Evolutionary conservation across 2,329 filamentous ascomycete species (phyloP).

Genomic region (Fusarium sp.): DNA sequence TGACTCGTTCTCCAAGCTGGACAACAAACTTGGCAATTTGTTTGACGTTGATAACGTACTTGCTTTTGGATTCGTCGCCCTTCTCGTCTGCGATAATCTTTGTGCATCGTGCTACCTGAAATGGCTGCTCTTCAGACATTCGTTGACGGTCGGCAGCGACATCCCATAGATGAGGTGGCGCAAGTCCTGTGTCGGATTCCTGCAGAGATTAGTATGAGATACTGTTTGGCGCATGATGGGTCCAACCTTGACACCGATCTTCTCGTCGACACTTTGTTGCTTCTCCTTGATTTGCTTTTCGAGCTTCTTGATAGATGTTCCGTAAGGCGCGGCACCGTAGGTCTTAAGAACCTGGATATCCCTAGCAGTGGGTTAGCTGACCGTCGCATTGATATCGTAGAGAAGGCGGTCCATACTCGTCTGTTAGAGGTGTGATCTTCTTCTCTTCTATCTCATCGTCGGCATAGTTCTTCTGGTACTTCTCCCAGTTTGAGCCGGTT

Average conservation of each 20-base stretch:
- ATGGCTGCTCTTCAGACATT: slow-evolving; percentile 97
- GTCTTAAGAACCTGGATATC: slow-evolving; percentile 99
- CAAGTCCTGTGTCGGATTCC: slow-evolving; percentile 98
- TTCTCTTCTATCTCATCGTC: slow-evolving; percentile 99
- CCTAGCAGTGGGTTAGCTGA: slow-evolving; percentile 62
- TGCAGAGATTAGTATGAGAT: slow-evolving; percentile 53
- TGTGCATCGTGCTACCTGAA: slow-evolving; percentile 97
- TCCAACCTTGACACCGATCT: slow-evolving; percentile 86
- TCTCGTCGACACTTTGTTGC: slow-evolving; percentile 97
- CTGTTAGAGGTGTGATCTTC: slow-evolving; percentile 97
- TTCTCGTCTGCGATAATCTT: slow-evolving; percentile 99
- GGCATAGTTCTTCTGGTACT: slow-evolving; percentile 96
- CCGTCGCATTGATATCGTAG: background rate
- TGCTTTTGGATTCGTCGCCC: slow-evolving; percentile 93
- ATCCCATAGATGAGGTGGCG: slow-evolving; percentile 98
- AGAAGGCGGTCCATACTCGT: slow-evolving; percentile 77
- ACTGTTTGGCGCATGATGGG: background rate
- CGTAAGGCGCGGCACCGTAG: slow-evolving; percentile 96
- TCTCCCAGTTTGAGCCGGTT: slow-evolving; percentile 95
- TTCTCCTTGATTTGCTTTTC: slow-evolving; percentile 99
- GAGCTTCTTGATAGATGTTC: slow-evolving; percentile 92
- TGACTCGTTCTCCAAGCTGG: slow-evolving; percentile 95
- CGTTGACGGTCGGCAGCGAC: slow-evolving; percentile 97
- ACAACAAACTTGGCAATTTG: slow-evolving; percentile 99
- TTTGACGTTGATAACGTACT: slow-evolving; percentile 99